Conservation (phyloP, 169 alveolate species). For the Eimeria maxima region DNA sequence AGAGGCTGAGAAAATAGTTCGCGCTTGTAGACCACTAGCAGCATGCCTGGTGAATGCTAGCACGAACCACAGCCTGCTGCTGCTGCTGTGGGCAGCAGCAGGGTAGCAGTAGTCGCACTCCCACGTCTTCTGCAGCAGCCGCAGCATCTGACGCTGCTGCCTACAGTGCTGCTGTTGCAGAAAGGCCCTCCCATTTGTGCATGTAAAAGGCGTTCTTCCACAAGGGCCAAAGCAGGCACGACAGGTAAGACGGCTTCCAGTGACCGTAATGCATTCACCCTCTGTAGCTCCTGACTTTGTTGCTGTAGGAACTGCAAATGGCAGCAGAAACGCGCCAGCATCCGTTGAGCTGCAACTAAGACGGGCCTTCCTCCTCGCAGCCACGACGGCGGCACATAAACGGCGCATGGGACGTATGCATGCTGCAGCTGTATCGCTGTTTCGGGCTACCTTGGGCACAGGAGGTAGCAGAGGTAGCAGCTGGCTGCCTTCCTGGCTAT, state of each 20-base stretch:
- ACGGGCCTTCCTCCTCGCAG: background rate
- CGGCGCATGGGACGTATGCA: background rate
- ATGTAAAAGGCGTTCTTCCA: background rate
- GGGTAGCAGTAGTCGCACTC: background rate
- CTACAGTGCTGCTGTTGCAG: background rate
- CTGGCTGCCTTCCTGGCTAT: background rate
- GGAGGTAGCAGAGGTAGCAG: background rate
- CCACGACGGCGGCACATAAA: background rate
- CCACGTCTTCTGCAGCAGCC: background rate
- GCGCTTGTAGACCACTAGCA: background rate
- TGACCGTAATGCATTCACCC: background rate
- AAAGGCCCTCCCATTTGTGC: background rate
- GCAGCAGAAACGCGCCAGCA: background rate
- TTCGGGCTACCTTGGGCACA: background rate
- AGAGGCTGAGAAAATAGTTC: background rate
- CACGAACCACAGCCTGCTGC: background rate
- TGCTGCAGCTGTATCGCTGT: background rate
- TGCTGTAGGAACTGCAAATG: slow-evolving; percentile 13
- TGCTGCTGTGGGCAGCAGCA: slow-evolving; percentile 15
- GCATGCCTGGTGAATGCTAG: background rate
- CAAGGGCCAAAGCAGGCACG: background rate
- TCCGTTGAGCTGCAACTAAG: background rate
- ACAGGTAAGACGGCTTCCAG: background rate
- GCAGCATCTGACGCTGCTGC: slow-evolving; percentile 23
- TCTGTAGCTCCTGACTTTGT: slow-evolving; percentile 9